Evolutionary conservation across 2,329 filamentous ascomycete species (phyloP).

Genomic region (Ceratocystis eucalypticola): DNA sequence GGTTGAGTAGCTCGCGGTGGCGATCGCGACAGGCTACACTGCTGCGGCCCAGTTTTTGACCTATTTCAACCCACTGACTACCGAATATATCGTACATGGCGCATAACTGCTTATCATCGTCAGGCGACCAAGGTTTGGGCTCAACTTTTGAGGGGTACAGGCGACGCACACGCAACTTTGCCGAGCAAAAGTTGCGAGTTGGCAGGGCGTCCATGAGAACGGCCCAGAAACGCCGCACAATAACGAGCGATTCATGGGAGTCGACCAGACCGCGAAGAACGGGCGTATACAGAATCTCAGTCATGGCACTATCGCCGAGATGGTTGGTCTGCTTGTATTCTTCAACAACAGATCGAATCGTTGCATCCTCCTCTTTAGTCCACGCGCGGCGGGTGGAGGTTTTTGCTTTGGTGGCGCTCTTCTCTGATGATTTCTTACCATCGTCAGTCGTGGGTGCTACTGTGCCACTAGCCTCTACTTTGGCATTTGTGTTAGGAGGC

Average conservation of each 20-base stretch:
- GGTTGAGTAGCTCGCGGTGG: constrained; percentile 10
- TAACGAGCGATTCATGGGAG: not conserved
- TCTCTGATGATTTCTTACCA: not conserved
- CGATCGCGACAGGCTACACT: constrained; percentile 13
- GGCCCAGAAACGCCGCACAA: constrained; percentile 10
- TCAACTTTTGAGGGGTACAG: constrained; percentile 9
- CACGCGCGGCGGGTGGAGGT: constrained; percentile 2
- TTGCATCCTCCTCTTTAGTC: constrained; percentile 9
- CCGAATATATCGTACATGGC: constrained; percentile 4
- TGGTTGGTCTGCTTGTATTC: constrained; percentile 7
- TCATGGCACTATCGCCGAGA: constrained; percentile 5
- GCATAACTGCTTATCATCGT: constrained; percentile 7
- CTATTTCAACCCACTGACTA: constrained; percentile 12
- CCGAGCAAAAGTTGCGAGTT: constrained; percentile 9
- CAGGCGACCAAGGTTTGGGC: constrained; percentile 7
- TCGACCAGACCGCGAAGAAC: constrained; percentile 15
- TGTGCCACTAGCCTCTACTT: not conserved
- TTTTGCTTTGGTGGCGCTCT: not conserved
- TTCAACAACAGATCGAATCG: constrained; percentile 1
- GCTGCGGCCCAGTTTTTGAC: constrained; percentile 9
- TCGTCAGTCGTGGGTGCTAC: not conserved
- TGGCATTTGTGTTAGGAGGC: not conserved
- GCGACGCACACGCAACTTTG: constrained; percentile 10
- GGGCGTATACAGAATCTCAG: constrained; percentile 14
- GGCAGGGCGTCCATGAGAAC: constrained; percentile 9